Conservation (phyloP, 352 stramenopile species). For the Phytopythium ostracodes region DNA sequence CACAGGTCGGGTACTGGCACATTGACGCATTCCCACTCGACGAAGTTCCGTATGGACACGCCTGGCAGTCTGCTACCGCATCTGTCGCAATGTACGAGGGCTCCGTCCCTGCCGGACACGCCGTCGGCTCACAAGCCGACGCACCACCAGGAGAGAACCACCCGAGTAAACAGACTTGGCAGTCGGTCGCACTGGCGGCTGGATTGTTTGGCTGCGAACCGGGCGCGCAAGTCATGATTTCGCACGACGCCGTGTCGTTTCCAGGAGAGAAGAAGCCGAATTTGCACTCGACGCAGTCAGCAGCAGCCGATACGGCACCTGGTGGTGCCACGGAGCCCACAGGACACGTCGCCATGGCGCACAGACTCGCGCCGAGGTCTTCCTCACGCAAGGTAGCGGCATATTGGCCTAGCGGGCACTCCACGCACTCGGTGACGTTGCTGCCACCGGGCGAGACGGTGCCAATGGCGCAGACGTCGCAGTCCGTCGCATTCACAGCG, state of each 20-base stretch:
- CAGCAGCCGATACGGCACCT: slow-evolving; percentile 13
- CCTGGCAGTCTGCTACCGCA: slow-evolving; percentile 19
- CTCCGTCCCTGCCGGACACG: slow-evolving; percentile 25
- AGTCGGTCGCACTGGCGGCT: slow-evolving; percentile 21
- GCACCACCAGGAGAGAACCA: slow-evolving; percentile 31
- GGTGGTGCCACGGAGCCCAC: slow-evolving; percentile 14
- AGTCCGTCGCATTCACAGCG: slow-evolving; percentile 25
- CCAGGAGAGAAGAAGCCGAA: slow-evolving; percentile 29
- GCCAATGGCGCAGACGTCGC: slow-evolving; percentile 21
- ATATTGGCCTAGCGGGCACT: slow-evolving; percentile 24
- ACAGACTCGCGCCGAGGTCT: slow-evolving; percentile 26
- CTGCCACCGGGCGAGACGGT: slow-evolving; percentile 24
- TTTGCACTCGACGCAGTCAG: slow-evolving; percentile 22
- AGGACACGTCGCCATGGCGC: slow-evolving; percentile 15
- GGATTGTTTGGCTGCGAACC: slow-evolving; percentile 22
- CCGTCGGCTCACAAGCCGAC: slow-evolving; percentile 16
- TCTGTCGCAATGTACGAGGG: slow-evolving; percentile 25
- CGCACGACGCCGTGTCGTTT: slow-evolving; percentile 18
- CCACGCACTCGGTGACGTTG: slow-evolving; percentile 14
- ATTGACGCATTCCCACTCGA: slow-evolving; percentile 26
- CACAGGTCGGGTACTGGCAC: slow-evolving; percentile 32
- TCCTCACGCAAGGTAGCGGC: slow-evolving; percentile 8
- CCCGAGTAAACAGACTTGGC: slow-evolving; percentile 22
- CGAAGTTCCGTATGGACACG: slow-evolving; percentile 28
- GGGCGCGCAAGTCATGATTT: slow-evolving; percentile 23